phyloP scores from a whole-genome alignment of 2,329 filamentous ascomycete species.

The Exophiala calicioides region DNA sequence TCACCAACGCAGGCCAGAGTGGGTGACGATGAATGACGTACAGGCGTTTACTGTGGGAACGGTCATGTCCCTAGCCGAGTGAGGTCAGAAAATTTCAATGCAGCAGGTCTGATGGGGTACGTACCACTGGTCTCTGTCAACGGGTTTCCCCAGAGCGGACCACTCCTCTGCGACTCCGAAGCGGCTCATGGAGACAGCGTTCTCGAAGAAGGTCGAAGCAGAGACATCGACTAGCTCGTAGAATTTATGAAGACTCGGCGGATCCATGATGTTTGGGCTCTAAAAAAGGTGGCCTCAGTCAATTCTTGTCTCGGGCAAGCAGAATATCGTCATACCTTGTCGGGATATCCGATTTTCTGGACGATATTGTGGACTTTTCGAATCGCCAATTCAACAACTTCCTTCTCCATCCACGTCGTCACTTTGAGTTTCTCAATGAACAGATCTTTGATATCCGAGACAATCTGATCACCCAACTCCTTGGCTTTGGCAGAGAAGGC shows the following conservation, averaged over 20 bases:
- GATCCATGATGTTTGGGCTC: slow-evolving; percentile 63
- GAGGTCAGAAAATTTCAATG: neutral
- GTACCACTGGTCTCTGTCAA: slow-evolving; percentile 60
- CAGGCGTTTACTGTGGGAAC: slow-evolving; percentile 65
- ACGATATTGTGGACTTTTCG: slow-evolving; percentile 67
- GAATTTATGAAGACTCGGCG: slow-evolving; percentile 56
- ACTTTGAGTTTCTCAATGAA: slow-evolving; percentile 63
- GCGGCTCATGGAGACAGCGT: slow-evolving; percentile 54
- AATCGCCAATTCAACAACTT: slow-evolving; percentile 60
- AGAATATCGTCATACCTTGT: too few relatives aligned
- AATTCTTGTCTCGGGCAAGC: neutral
- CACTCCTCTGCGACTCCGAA: slow-evolving; percentile 55
- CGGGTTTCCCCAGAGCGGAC: slow-evolving; percentile 61
- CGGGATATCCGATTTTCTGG: slow-evolving; percentile 69
- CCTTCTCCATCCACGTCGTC: slow-evolving; percentile 65
- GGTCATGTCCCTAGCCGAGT: slow-evolving; percentile 48
- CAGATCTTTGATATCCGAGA: slow-evolving; percentile 68
- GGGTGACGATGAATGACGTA: slow-evolving; percentile 8
- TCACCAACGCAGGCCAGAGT: too few relatives aligned
- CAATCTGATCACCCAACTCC: slow-evolving; percentile 66
- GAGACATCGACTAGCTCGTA: slow-evolving; percentile 58
- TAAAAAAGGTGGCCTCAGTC: slow-evolving; percentile 23
- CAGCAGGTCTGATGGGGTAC: neutral
- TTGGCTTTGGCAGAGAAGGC: slow-evolving; percentile 66
- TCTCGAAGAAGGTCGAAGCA: slow-evolving; percentile 58